Conservation (phyloP, 2,329 filamentous ascomycete genomes). For the Raffaelea arxii region DNA sequence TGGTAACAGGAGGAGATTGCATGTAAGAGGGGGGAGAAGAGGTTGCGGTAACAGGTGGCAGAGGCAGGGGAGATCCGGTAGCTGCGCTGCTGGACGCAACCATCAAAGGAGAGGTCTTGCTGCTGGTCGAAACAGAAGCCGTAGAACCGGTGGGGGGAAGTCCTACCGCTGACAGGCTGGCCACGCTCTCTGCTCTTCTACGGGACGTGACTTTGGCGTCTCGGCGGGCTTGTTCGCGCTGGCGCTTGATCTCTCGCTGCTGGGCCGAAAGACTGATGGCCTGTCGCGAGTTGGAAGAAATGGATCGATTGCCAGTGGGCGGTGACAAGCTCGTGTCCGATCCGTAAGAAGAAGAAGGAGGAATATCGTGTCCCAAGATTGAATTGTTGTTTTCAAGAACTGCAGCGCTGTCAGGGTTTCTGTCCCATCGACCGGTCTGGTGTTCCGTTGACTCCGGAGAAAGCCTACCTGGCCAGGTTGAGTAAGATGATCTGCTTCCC, state of each 20-base stretch:
- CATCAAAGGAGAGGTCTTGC: neutral
- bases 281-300: constrained; percentile 49
- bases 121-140: neutral
- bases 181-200: constrained; percentile 36
- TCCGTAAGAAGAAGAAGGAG: constrained; percentile 36
- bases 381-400: constrained; percentile 23
- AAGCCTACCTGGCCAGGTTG: constrained; percentile 12
- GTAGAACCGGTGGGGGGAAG: neutral
- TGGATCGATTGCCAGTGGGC: constrained; percentile 38
- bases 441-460: neutral
- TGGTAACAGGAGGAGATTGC: constrained; percentile 20
- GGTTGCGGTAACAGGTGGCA: neutral
- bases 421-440: too few relatives aligned
- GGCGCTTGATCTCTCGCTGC: constrained; percentile 52
- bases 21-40: constrained; percentile 7
- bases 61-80: neutral
- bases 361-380: constrained; percentile 34
- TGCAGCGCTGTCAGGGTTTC: constrained; percentile 4
- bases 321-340: constrained; percentile 44
- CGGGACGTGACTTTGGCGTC: constrained; percentile 45
- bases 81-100: neutral
- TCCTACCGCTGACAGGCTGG: constrained; percentile 4
- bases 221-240: constrained; percentile 48
- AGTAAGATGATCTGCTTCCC: constrained; percentile 11
- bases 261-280: constrained; percentile 41